Evolutionary conservation across 208 protist species (phyloP), one percentile per base, ranked within the genome.

Genomic region (Crithidia sp.): DNA sequence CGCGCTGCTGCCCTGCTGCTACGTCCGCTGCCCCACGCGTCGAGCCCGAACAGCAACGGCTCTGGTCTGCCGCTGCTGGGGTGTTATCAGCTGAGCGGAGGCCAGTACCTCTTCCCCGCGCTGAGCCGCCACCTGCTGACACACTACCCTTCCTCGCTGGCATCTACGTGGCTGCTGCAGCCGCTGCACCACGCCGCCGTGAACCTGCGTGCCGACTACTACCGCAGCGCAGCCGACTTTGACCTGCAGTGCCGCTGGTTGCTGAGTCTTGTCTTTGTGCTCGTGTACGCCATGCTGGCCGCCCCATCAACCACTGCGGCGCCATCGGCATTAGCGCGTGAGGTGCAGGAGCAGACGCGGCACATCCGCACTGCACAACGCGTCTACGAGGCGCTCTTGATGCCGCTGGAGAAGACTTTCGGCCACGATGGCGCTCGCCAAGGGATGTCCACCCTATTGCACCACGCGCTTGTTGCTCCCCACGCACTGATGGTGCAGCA

Each of bases 371-470:
- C 74, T 0, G 54, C 71, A 12, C 56, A 68, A 5, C 74, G 66
- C 4, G n/a, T 78, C 9, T 78, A 62, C 67, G 74, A 78, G 28
- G 64, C 74, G 58, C 68, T 57, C 59, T 41, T 78, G 41, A 53
- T 78, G 43, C 74, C 74, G n/a, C 59, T 78, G 10, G 74, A 78
- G 53, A 57, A 54, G 57, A 67, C 74, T 0, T 78, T 78, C 2
- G 74, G 74, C n/a, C 53, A 52, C 49, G 71, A 79, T 36, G 61
- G 66, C 10, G 83, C 81, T 2, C 74, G 87, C 10, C 81, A 82
- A 36, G 88, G 85, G 19, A 84, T 90, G 83, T 79, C 86, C 7
- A 36, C 55, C 2, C 72, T 69, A 13, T 72, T 94, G 43, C 67
- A 81, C 61, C 16, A 28, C 7, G 63, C 57, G 4, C 60, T 96